Percentiles rank a stretch among this genome's conserved stretches.
Evolutionary conservation across 768 basidiomycete species (phyloP).

Genomic region (Solioccasus polychromus): DNA sequence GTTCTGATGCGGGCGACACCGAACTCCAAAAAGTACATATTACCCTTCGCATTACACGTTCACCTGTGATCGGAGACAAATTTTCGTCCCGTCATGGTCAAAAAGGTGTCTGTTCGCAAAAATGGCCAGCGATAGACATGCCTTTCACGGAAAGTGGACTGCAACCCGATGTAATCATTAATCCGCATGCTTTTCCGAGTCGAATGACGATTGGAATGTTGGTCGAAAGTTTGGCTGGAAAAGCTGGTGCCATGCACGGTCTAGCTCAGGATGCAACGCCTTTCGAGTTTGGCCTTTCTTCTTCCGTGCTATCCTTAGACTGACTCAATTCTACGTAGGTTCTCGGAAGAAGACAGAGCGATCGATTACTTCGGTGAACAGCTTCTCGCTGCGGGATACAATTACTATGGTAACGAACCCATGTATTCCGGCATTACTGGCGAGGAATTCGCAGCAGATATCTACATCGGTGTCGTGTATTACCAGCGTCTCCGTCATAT

Average conservation of each 20-base stretch:
- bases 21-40: slow-evolving; percentile 92
- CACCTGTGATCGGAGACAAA: slow-evolving; percentile 98
- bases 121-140: slow-evolving; percentile 98
- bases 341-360: slow-evolving; percentile 95
- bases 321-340: slow-evolving; percentile 45
- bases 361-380: slow-evolving; percentile 97
- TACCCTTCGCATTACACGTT: slow-evolving; percentile 88
- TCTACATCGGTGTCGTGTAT: slow-evolving; percentile 97
- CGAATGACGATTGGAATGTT: slow-evolving; percentile 99
- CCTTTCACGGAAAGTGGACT: slow-evolving; percentile 98
- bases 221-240: slow-evolving; percentile 99
- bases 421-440: slow-evolving; percentile 99
- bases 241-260: slow-evolving; percentile 97
- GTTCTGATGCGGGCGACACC: slow-evolving; percentile 80
- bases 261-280: slow-evolving; percentile 98
- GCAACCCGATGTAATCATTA: slow-evolving; percentile 99
- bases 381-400: slow-evolving; percentile 90
- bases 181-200: slow-evolving; percentile 98
- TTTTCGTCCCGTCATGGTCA: slow-evolving; percentile 99
- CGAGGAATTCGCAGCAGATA: slow-evolving; percentile 97
- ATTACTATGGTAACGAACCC: slow-evolving; percentile 98
- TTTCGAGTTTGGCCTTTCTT: slow-evolving; percentile 69
- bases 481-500: slow-evolving; percentile 99
- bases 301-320: slow-evolving; percentile 3
- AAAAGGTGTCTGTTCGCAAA: slow-evolving; percentile 99